These are phyloP conservation scores for Sugiyamaella paludigena DNA, from an alignment of 1,139 yeast species.

Conservation along the genomic window DNA sequence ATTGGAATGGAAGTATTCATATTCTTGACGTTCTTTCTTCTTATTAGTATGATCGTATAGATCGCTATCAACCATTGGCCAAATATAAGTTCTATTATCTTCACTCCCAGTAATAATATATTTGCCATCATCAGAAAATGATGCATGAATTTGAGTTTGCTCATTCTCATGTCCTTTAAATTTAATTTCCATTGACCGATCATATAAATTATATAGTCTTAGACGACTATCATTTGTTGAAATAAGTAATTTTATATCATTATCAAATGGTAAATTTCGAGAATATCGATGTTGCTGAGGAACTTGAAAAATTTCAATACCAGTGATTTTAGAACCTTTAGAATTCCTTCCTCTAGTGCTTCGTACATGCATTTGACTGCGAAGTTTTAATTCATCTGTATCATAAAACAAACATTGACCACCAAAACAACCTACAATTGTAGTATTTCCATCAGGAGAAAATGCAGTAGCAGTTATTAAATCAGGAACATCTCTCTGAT, in stretches of 20 bases:
- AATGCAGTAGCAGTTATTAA: conserved; percentile 68
- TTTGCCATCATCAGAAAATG: conserved; percentile 53
- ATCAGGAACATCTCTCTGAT: conserved; percentile 42
- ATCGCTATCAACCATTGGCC: conserved; percentile 42
- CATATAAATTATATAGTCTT: conserved; percentile 59
- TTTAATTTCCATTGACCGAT: conserved; percentile 58
- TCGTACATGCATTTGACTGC: conserved; percentile 54
- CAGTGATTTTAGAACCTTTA: conserved; percentile 38
- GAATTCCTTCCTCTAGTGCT: conserved; percentile 40
- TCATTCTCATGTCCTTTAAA: conserved; percentile 73
- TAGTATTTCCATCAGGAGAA: conserved; percentile 64
- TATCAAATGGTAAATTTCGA: conserved; percentile 18
- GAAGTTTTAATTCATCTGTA: conserved; percentile 60
- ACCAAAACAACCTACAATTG: conserved; percentile 77
- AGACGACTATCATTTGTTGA: conserved; percentile 81
- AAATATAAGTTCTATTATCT: conserved; percentile 54
- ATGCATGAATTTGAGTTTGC: conserved; percentile 69
- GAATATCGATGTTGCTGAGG: conserved; percentile 23
- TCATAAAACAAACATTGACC: conserved; percentile 66
- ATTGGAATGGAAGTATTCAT: conserved; percentile 74
- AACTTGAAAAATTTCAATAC: conserved; percentile 31
- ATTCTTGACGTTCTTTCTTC: conserved; percentile 34
- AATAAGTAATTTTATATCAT: conserved; percentile 33
- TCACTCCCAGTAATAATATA: conserved; percentile 48
- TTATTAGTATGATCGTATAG: conserved; percentile 13